Evolutionary conservation across 2,329 filamentous ascomycete genomes (phyloP), one percentile per base, ranked within the genome.

Genomic region (Fusarium sp.): DNA sequence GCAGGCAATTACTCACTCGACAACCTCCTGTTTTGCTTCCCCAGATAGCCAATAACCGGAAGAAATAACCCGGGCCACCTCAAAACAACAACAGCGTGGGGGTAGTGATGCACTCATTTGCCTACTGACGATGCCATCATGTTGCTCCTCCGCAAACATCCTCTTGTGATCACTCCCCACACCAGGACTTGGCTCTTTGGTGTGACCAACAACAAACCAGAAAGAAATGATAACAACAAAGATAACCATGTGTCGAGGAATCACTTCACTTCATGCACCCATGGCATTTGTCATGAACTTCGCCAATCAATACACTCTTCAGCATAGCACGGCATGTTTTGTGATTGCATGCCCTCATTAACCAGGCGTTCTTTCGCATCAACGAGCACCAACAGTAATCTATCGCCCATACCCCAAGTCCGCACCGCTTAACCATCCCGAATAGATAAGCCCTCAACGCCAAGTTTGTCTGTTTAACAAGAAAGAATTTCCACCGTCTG

Each of bases 371-470:
- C 46, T 59, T 67, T 53, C 58, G 42, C 63, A 64, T 68, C 52
- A 57, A 63, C 44, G 44, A 67, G 41, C 46, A 67, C 52, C 54
- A 57, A 67, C 44, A 40, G 40, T 70, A 67, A 58, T 70, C 58
- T 70, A 68, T 62, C 62, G 42, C 54, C 38, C 42, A 38, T 53
- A 55, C 50, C 49, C 62, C 54, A 41, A 44, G 44, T 52, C 50
- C 34, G 37, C 57, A 58, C 55, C 57, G 45, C 60, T 65, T 37
- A 34, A 49, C 44, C 50, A 52, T 59, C 57, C 60, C 53, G 34
- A 49, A 51, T 42, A 42, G 49, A 67, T 67, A 66, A 46, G 41
- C 59, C 63, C 58, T 60, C 46, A 70, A 70, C 67, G 67, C 67
- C 67, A 53, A 51, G 34, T 46, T 70, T 58, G 62, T 47, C 44